A percentile compares a stretch with the other conserved stretches of the same genome.
These are phyloP conservation scores for Colletotrichum sp. DNA, from an alignment of 2,329 filamentous ascomycete species.

Conservation along the genomic window DNA sequence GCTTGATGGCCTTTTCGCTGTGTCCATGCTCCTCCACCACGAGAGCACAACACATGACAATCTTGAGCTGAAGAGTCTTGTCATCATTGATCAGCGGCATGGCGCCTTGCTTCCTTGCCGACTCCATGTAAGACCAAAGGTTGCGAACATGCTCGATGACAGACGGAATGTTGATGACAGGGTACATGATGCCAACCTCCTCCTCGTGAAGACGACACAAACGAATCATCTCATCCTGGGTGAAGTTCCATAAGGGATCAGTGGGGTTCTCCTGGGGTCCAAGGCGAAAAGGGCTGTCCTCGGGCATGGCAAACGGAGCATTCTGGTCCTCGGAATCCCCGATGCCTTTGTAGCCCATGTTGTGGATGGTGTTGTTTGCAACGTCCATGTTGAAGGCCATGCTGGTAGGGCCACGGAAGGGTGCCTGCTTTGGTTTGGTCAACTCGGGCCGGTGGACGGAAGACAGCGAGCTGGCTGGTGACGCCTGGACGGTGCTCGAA, in stretches of 20 bases:
- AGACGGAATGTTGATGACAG: slow-evolving; percentile 76
- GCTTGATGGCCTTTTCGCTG: slow-evolving; percentile 72
- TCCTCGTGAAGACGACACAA: slow-evolving; percentile 84
- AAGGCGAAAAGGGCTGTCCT: slow-evolving; percentile 6
- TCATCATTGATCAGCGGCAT: slow-evolving; percentile 49
- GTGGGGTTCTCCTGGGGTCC: slow-evolving; percentile 12
- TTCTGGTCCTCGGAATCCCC: slow-evolving; percentile 68
- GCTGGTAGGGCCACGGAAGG: slow-evolving; percentile 86
- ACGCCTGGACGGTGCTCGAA: slow-evolving; percentile 42
- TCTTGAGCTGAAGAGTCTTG: slow-evolving; percentile 75
- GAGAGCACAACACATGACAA: slow-evolving; percentile 80
- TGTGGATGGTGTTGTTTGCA: slow-evolving; percentile 84
- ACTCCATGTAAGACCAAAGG: slow-evolving; percentile 75
- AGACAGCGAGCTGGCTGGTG: slow-evolving; percentile 49
- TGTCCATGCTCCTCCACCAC: slow-evolving; percentile 80
- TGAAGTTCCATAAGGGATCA: slow-evolving; percentile 83
- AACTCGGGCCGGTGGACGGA: slow-evolving; percentile 49
- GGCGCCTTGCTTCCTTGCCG: slow-evolving; percentile 38
- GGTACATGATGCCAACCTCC: slow-evolving; percentile 92
- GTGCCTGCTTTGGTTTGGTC: slow-evolving; percentile 59
- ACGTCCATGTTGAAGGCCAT: slow-evolving; percentile 85
- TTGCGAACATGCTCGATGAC: slow-evolving; percentile 73
- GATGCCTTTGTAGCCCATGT: slow-evolving; percentile 80
- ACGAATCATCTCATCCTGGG: slow-evolving; percentile 79
- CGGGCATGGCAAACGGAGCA: slow-evolving; percentile 19